Conservation (phyloP, 768 basidiomycete genomes). For the Phallus indusiatus region DNA sequence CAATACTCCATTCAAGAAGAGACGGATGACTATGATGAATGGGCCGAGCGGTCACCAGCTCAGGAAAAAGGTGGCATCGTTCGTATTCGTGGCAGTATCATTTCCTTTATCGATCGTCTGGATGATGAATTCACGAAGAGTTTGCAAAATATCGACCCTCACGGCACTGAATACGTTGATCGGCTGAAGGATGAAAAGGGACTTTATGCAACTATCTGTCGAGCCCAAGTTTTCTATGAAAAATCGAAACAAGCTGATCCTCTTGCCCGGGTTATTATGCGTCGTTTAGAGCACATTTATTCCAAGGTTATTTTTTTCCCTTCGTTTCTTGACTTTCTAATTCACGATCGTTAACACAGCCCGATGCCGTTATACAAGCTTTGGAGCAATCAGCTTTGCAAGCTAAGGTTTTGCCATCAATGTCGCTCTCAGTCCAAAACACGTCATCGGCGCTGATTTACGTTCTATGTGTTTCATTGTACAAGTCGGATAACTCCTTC, state of each 20-base stretch:
- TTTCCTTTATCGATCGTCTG: slow-evolving; percentile 90
- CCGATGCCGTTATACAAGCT: slow-evolving; percentile 84
- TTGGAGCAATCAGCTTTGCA: slow-evolving; percentile 64
- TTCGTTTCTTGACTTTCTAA: slow-evolving; percentile 4
- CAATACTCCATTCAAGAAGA: slow-evolving; percentile 80
- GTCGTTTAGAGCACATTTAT: slow-evolving; percentile 95
- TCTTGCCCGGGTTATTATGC: slow-evolving; percentile 82
- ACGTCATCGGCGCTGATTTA: slow-evolving; percentile 76
- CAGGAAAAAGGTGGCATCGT: slow-evolving; percentile 66
- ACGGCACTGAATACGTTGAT: slow-evolving; percentile 98
- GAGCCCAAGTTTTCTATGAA: slow-evolving; percentile 89
- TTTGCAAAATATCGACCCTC: slow-evolving; percentile 95
- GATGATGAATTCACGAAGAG: slow-evolving; percentile 98
- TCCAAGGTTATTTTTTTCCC: slow-evolving; percentile 60
- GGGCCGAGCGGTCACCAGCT: slow-evolving; percentile 69
- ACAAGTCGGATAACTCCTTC: slow-evolving; percentile 84
- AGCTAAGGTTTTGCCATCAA: slow-evolving; percentile 50
- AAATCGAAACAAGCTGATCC: slow-evolving; percentile 66
- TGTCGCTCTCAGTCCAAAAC: slow-evolving; percentile 46
- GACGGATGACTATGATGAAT: slow-evolving; percentile 88
- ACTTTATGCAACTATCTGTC: slow-evolving; percentile 88
- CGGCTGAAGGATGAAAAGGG: slow-evolving; percentile 92
- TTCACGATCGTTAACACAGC: slow-evolving; percentile 38
- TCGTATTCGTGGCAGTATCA: slow-evolving; percentile 87
- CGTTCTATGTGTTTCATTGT: slow-evolving; percentile 82